These are phyloP conservation scores for Quillaja saponaria DNA, from an alignment of 306 rosid species.

Conservation along the genomic window DNA sequence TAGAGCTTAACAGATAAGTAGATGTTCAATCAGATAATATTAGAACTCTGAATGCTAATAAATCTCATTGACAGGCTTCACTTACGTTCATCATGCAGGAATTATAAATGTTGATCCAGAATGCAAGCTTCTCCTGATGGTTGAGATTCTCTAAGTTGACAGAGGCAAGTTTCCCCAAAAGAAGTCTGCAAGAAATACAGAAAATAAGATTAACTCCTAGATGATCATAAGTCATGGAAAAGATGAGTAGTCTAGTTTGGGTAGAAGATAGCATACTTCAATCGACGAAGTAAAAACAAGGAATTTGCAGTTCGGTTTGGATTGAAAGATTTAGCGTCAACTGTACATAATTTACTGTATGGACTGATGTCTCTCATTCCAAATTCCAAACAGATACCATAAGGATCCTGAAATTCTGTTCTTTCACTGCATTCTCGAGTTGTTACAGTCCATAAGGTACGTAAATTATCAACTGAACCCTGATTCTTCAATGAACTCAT, in stretches of 20 bases:
- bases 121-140: slow-evolving; percentile 93
- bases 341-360: slow-evolving; percentile 47
- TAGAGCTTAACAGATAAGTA: no score
- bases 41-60: slow-evolving; percentile 4
- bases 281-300: slow-evolving; percentile 64
- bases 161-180: slow-evolving; percentile 71
- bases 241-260: slow-evolving; percentile 1
- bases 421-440: slow-evolving; percentile 35
- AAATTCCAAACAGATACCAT: slow-evolving; percentile 56
- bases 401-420: slow-evolving; percentile 59
- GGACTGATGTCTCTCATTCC: slow-evolving; percentile 75
- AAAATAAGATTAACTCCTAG: slow-evolving; percentile 23
- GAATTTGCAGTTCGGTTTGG: slow-evolving; percentile 66
- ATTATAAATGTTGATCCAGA: slow-evolving; percentile 94
- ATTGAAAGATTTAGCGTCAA: slow-evolving; percentile 65
- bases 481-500: slow-evolving; percentile 50
- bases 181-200: slow-evolving; percentile 56
- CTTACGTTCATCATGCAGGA: slow-evolving; percentile 93
- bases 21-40: background rate
- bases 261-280: slow-evolving; percentile 56
- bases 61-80: slow-evolving; percentile 4
- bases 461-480: slow-evolving; percentile 35
- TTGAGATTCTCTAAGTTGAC: slow-evolving; percentile 65
- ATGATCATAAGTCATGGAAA: slow-evolving; percentile 5
- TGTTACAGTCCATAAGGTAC: slow-evolving; percentile 32